phyloP scores from a whole-genome alignment of 768 basidiomycete genomes.

The Lactarius trivialis region DNA sequence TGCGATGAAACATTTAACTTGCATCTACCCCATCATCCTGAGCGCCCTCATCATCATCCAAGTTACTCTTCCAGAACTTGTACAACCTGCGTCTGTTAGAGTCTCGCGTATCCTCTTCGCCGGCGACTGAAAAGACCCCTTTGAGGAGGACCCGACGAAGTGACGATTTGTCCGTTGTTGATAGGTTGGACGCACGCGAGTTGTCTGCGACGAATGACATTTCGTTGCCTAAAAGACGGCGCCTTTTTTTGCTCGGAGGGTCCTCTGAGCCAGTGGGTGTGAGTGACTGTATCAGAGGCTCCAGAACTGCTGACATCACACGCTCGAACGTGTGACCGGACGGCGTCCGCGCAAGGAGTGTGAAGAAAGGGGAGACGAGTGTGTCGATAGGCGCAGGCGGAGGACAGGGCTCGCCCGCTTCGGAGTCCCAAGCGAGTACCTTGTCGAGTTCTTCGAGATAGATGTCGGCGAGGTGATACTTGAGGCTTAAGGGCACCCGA shows the following conservation, averaged over 20 bases:
- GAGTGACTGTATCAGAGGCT: slow-evolving; percentile 60
- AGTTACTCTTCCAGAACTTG: slow-evolving; percentile 61
- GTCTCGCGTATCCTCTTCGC: slow-evolving; percentile 66
- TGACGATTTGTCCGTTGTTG: slow-evolving; percentile 28
- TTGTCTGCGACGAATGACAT: slow-evolving; percentile 47
- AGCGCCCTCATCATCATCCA: slow-evolving; percentile 39
- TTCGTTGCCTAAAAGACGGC: slow-evolving; percentile 34
- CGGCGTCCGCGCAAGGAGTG: slow-evolving; percentile 61
- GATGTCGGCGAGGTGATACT: slow-evolving; percentile 84
- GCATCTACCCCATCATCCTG: slow-evolving; percentile 4
- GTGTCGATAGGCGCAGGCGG: slow-evolving; percentile 44
- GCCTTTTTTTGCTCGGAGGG: slow-evolving; percentile 42
- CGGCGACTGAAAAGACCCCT: slow-evolving; percentile 66
- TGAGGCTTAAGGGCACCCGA: slow-evolving; percentile 69
- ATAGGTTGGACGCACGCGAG: slow-evolving; percentile 42
- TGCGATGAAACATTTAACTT: slow-evolving; percentile 2
- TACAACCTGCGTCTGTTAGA: slow-evolving; percentile 81
- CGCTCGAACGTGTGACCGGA: slow-evolving; percentile 65
- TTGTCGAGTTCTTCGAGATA: slow-evolving; percentile 88
- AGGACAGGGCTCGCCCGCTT: slow-evolving; percentile 23
- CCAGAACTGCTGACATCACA: slow-evolving; percentile 58
- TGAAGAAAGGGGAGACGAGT: slow-evolving; percentile 64
- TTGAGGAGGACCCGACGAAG: slow-evolving; percentile 53
- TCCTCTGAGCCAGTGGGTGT: slow-evolving; percentile 30
- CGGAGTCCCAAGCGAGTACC: slow-evolving; percentile 32